Evolutionary conservation across 495 filamentous ascomycete genomes (phyloP).

Genomic region (Hypoxylon cercidicola): DNA sequence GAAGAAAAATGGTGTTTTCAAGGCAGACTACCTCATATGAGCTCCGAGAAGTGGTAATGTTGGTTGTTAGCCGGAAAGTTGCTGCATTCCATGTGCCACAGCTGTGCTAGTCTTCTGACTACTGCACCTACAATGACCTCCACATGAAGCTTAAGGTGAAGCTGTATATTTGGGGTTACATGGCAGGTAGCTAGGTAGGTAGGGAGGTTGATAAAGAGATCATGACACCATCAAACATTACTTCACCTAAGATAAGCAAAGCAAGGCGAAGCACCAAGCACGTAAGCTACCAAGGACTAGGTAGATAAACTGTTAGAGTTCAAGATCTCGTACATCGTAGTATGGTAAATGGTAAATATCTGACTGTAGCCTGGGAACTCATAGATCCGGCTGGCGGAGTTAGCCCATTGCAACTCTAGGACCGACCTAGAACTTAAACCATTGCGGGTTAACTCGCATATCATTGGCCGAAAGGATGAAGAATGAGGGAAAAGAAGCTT

Average conservation of each 20-base stretch:
- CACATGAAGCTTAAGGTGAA: constrained; percentile 12
- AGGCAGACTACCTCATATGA: constrained; percentile 7
- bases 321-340: constrained; percentile 16
- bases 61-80: constrained; percentile 1
- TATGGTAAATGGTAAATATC: too few species aligned
- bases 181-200: not conserved
- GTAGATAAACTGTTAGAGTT: not conserved
- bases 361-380: constrained; percentile 18
- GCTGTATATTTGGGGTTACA: constrained; percentile 1
- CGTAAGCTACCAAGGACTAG: constrained; percentile 4
- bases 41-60: not conserved
- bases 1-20: constrained; percentile 9
- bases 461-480: constrained; percentile 24
- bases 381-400: constrained; percentile 36
- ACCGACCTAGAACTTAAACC: constrained; percentile 32
- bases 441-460: not conserved
- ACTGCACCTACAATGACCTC: constrained; percentile 1
- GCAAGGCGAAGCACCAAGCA: constrained; percentile 12
- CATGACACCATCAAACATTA: constrained; percentile 27
- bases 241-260: constrained; percentile 9
- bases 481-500: constrained; percentile 31
- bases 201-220: constrained; percentile 1
- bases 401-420: constrained; percentile 18
- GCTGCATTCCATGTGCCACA: constrained; percentile 5
- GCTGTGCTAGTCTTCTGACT: constrained; percentile 17